Percentiles rank a stretch among this genome's conserved stretches.
phyloP scores from a whole-genome alignment of 2,329 filamentous ascomycete genomes.

The Fusarium chuoi region DNA sequence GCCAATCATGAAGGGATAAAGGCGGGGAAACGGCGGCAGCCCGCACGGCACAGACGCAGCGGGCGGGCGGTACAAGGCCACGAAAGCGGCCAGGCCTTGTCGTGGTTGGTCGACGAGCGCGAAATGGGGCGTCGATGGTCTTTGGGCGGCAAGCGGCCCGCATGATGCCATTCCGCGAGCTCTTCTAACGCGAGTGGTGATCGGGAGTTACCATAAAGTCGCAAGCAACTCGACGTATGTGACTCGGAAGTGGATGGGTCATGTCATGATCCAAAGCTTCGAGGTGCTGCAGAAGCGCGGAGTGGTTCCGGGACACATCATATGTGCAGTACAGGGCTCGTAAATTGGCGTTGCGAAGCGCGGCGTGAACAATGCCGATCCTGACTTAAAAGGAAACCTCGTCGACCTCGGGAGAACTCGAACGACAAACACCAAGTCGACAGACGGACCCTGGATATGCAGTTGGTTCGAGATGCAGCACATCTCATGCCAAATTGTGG shows the following conservation, averaged over 20 bases:
- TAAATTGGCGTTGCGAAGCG: slow-evolving; percentile 22
- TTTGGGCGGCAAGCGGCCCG: slow-evolving; percentile 36
- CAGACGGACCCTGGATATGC: slow-evolving; percentile 39
- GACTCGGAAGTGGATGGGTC: slow-evolving; percentile 7
- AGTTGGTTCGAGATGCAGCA: slow-evolving; percentile 39
- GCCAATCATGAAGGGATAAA: slow-evolving; percentile 36
- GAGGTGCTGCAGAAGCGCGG: slow-evolving; percentile 22
- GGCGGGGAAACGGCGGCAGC: slow-evolving; percentile 37
- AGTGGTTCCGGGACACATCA: slow-evolving; percentile 13
- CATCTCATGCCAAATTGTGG: slow-evolving; percentile 16
- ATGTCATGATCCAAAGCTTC: slow-evolving; percentile 38
- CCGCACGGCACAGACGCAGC: slow-evolving; percentile 33
- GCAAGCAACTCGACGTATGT: slow-evolving; percentile 5
- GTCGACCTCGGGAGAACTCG: slow-evolving; percentile 20
- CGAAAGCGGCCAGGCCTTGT: slow-evolving; percentile 17
- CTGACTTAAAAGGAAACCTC: slow-evolving; percentile 8
- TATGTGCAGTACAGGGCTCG: not conserved
- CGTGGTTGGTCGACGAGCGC: slow-evolving; percentile 38
- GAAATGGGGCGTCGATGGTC: slow-evolving; percentile 21
- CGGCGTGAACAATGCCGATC: slow-evolving; percentile 18
- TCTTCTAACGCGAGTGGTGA: slow-evolving; percentile 12
- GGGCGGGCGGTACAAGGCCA: slow-evolving; percentile 23
- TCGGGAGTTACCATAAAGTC: slow-evolving; percentile 6
- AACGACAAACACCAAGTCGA: slow-evolving; percentile 15
- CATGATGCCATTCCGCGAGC: slow-evolving; percentile 34